Conservation (phyloP, 106 monocot genomes). For the Agapanthus africanus region DNA sequence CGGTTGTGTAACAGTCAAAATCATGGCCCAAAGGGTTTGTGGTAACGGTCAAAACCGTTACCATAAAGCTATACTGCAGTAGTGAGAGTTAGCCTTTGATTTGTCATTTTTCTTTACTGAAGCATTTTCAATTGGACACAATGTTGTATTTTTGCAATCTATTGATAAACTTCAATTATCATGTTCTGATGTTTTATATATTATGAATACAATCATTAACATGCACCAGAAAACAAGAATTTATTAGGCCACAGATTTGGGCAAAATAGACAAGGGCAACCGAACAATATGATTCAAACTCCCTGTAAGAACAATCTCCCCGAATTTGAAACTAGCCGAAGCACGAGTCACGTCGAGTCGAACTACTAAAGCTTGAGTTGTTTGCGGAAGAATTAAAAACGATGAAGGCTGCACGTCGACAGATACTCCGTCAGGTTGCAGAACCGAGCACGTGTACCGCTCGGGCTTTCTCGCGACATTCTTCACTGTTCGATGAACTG, state of each 20-base stretch:
- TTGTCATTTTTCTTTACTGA: too few species aligned
- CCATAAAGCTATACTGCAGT: too few species aligned
- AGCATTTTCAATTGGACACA: too few species aligned
- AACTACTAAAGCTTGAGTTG: conserved; percentile 39
- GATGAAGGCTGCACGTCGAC: conserved; percentile 38
- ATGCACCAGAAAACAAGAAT: neutral
- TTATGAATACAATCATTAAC: too few species aligned
- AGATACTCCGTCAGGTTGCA: conserved; percentile 39
- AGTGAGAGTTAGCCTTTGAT: too few species aligned
- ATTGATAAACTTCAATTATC: too few species aligned
- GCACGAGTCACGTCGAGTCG: conserved; percentile 18
- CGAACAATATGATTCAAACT: conserved; percentile 66
- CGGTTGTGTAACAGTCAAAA: too few species aligned
- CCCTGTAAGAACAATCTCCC: conserved; percentile 61
- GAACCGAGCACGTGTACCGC: conserved; percentile 41
- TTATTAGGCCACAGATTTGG: conserved; percentile 3
- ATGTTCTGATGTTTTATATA: too few species aligned
- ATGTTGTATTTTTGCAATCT: too few species aligned
- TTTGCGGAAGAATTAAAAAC: conserved; percentile 38
- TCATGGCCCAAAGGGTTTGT: too few species aligned
- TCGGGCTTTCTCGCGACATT: conserved; percentile 47
- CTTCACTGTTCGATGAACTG: conserved; percentile 22
- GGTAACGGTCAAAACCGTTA: too few species aligned
- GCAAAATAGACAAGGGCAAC: conserved; percentile 45
- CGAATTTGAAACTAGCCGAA: conserved; percentile 36